These are phyloP conservation scores for Obba rivulosa DNA, from an alignment of 768 basidiomycete genomes.

Conservation along the genomic window DNA sequence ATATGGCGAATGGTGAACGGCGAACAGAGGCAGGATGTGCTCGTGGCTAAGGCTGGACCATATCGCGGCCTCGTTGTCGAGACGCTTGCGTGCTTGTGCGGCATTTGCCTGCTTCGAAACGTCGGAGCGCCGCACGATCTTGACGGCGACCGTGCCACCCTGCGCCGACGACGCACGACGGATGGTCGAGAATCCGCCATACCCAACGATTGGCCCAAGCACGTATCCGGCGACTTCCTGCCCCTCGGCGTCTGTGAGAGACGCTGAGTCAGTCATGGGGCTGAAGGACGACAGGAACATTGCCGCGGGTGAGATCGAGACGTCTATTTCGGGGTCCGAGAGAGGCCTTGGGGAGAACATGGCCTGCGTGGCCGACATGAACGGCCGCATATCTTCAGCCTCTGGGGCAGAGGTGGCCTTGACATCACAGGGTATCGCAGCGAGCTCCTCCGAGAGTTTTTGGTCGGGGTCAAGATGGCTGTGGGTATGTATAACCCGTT, in stretches of 20 bases:
- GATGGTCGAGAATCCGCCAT: conserved; percentile 80
- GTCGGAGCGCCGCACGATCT: conserved; percentile 66
- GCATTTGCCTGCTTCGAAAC: conserved; percentile 48
- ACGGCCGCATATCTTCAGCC: not conserved
- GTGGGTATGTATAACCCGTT: no score
- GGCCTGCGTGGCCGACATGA: not conserved
- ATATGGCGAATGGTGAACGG: conserved; percentile 47
- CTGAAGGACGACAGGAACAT: conserved; percentile 67
- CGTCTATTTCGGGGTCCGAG: conserved; percentile 7
- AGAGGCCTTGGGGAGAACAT: conserved; percentile 1
- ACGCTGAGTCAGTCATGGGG: conserved; percentile 29
- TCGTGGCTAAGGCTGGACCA: conserved; percentile 81
- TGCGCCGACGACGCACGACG: conserved; percentile 57
- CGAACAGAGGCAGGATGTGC: conserved; percentile 82
- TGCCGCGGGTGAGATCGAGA: conserved; percentile 58
- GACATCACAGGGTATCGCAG: not conserved
- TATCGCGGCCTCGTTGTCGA: conserved; percentile 64
- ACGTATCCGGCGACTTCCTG: conserved; percentile 64
- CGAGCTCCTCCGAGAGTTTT: conserved; percentile 9
- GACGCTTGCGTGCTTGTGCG: conserved; percentile 41
- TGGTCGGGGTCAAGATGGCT: conserved; percentile 10
- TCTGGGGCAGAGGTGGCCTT: conserved; percentile 13
- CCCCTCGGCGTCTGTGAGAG: conserved; percentile 59
- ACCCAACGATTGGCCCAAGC: conserved; percentile 70
- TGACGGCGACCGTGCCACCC: conserved; percentile 72